Percentiles rank a stretch among this genome's conserved stretches.
These are phyloP conservation scores for Samsoniella hepiali DNA, from an alignment of 2,329 filamentous ascomycete species.

Conservation along the genomic window DNA sequence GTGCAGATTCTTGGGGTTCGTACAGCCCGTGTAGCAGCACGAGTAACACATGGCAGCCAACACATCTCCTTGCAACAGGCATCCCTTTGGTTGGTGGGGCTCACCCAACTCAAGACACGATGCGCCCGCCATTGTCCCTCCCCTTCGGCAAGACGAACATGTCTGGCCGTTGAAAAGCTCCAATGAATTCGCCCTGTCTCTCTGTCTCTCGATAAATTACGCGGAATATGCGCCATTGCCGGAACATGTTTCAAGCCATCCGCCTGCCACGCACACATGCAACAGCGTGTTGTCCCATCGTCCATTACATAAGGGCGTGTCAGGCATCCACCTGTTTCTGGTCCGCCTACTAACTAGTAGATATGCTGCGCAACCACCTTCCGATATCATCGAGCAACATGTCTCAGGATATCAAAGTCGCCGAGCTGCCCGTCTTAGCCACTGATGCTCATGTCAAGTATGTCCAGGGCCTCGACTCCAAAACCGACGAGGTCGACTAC, in stretches of 20 bases:
- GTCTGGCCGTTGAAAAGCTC: neutral
- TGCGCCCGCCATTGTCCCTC: neutral
- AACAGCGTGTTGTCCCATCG: neutral
- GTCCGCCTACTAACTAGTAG: neutral
- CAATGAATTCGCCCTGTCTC: neutral
- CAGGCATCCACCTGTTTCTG: conserved; percentile 2
- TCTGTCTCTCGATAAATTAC: neutral
- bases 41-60: neutral
- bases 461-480: conserved; percentile 86
- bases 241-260: neutral
- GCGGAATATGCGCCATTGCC: neutral
- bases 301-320: neutral
- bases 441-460: conserved; percentile 75
- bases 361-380: neutral
- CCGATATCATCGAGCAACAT: conserved; percentile 25
- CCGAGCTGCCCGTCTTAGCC: conserved; percentile 45
- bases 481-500: conserved; percentile 93
- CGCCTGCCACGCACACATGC: neutral
- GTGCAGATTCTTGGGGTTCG: neutral
- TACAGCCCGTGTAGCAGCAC: neutral
- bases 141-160: neutral
- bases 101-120: neutral
- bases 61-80: neutral
- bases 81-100: neutral
- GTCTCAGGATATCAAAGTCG: conserved; percentile 26